Evolutionary conservation across 345 rosid genomes (phyloP).

Genomic region (Rhodomyrtus tomentosa): DNA sequence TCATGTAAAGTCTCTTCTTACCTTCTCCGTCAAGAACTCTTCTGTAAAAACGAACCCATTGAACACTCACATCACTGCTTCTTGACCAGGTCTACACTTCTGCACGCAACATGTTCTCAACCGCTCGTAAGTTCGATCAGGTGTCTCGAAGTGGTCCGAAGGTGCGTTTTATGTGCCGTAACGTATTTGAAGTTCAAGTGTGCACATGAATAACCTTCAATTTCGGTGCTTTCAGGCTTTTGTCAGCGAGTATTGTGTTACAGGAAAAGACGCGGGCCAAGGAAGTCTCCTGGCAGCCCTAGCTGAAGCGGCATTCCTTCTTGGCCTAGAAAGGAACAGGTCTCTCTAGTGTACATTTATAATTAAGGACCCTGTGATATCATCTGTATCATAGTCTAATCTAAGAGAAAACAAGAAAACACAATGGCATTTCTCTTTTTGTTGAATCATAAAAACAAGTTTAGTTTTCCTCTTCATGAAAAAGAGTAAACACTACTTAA

Average conservation of each 20-base stretch:
- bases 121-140: constrained; percentile 45
- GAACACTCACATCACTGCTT: background rate
- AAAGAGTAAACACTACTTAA: background rate
- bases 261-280: constrained; percentile 75
- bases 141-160: constrained; percentile 74
- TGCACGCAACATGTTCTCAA: constrained; percentile 60
- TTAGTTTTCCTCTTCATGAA: background rate
- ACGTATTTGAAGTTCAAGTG: background rate
- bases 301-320: constrained; percentile 85
- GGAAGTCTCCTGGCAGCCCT: constrained; percentile 89
- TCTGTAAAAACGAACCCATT: background rate
- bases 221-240: constrained; percentile 50
- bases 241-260: constrained; percentile 90
- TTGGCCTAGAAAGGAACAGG: constrained; percentile 96
- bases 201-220: background rate
- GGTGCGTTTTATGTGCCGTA: constrained; percentile 18
- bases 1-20: constrained; percentile 34
- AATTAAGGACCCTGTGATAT: background rate
- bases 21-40: background rate
- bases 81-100: constrained; percentile 54
- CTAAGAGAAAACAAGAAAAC: background rate
- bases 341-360: constrained; percentile 2
- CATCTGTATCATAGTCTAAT: background rate
- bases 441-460: background rate
- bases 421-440: background rate